Conservation (phyloP, 352 stramenopile species). For the Phytopythium sindhum region DNA sequence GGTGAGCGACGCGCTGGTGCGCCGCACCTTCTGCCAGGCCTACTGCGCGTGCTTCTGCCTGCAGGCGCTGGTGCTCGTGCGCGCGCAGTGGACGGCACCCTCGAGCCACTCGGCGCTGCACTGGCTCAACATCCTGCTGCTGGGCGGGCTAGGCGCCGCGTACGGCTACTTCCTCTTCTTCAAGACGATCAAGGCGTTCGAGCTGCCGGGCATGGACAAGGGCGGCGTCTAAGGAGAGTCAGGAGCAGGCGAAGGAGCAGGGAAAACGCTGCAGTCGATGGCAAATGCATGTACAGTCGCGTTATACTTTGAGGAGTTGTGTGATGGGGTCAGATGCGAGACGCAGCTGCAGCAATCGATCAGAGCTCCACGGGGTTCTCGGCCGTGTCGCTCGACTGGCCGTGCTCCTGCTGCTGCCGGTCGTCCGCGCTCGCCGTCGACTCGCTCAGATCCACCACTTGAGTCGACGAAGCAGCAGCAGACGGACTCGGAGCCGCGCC, state of each 20-base stretch:
- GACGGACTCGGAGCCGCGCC: background rate
- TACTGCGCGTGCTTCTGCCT: slow-evolving; percentile 87
- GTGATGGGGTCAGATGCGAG: background rate
- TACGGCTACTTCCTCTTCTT: slow-evolving; percentile 87
- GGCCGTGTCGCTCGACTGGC: background rate
- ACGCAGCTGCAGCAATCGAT: background rate
- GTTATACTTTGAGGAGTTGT: background rate
- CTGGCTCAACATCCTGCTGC: slow-evolving; percentile 79
- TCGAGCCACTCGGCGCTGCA: slow-evolving; percentile 79
- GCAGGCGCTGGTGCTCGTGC: slow-evolving; percentile 65
- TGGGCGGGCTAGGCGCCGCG: slow-evolving; percentile 51
- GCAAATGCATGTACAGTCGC: slow-evolving; percentile 5
- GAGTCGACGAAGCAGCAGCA: background rate
- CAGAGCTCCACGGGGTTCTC: slow-evolving; percentile 11
- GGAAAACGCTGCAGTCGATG: background rate
- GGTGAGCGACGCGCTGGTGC: slow-evolving; percentile 80
- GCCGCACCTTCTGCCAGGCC: slow-evolving; percentile 84
- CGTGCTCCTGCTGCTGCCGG: slow-evolving; percentile 2
- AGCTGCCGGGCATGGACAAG: slow-evolving; percentile 68
- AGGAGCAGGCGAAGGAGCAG: too few species aligned
- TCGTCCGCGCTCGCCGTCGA: slow-evolving; percentile 4
- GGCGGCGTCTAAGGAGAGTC: slow-evolving; percentile 44
- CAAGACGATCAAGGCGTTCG: slow-evolving; percentile 88
- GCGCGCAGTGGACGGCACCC: slow-evolving; percentile 65
- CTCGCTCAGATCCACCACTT: slow-evolving; percentile 14